phyloP scores from a whole-genome alignment of 306 rosid genomes.

The Hylodesmum podocarpum region DNA sequence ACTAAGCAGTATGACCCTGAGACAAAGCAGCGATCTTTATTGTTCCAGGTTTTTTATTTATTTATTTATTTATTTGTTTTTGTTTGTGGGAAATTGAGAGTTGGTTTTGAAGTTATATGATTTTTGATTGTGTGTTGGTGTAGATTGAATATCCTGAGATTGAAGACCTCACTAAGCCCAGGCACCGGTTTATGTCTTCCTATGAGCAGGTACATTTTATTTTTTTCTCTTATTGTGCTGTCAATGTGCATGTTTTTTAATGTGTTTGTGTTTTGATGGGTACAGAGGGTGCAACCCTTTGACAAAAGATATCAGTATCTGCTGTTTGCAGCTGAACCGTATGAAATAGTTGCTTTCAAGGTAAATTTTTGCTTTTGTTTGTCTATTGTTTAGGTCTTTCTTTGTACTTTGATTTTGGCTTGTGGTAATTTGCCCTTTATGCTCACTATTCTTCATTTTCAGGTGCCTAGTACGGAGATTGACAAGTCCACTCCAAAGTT shows the following conservation, averaged over 20 bases:
- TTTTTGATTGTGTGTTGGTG: not conserved
- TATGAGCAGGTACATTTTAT: conserved; percentile 75
- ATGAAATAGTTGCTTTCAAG: conserved; percentile 91
- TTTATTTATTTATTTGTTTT: no score
- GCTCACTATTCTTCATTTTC: conserved; percentile 29
- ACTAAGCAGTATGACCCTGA: conserved; percentile 93
- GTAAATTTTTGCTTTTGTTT: conserved; percentile 38
- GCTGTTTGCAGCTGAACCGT: conserved; percentile 90
- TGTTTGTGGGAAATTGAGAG: not conserved
- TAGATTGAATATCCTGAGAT: conserved; percentile 98
- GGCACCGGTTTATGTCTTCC: conserved; percentile 97
- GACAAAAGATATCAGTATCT: conserved; percentile 90
- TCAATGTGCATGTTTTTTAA: not conserved
- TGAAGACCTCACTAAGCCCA: conserved; percentile 86
- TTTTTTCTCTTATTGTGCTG: not conserved
- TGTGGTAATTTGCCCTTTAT: not conserved
- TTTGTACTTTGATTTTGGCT: not conserved
- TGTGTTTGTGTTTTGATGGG: conserved; percentile 11
- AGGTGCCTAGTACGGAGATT: conserved; percentile 98
- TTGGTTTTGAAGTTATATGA: not conserved
- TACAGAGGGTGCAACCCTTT: conserved; percentile 75
- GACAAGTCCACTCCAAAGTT: conserved; percentile 91
- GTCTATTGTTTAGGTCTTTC: not conserved
- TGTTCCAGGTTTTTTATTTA: conserved; percentile 62
- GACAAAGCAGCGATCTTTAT: conserved; percentile 91